phyloP scores from a whole-genome alignment of 192 early-diverging fungal species.

The Rhizophagus prolifer region DNA sequence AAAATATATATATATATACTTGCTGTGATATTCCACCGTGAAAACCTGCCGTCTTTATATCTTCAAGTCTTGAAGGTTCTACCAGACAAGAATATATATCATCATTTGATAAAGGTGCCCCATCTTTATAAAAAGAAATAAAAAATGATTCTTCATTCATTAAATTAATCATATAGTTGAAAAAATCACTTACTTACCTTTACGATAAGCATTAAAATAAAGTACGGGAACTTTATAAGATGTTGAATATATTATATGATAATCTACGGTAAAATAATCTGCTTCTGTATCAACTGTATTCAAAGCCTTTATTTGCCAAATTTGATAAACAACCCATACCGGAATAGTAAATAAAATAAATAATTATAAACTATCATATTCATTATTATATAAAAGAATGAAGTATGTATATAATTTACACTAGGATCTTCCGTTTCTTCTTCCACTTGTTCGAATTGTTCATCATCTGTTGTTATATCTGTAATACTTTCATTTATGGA shows the following conservation, averaged over 20 bases:
- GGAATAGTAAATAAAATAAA: not conserved
- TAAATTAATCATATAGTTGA: conserved; percentile 3
- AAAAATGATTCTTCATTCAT: not conserved
- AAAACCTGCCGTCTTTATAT: conserved; percentile 35
- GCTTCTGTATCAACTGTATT: not conserved
- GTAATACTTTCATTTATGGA: not conserved
- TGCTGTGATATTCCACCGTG: conserved; percentile 46
- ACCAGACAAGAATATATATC: conserved; percentile 47
- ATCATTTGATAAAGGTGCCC: conserved; percentile 36
- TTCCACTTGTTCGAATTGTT: not conserved
- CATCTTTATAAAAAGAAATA: conserved; percentile 30
- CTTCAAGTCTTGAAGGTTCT: conserved; percentile 32
- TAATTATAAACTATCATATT: not conserved
- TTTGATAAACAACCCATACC: too few species aligned
- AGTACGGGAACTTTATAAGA: conserved; percentile 61
- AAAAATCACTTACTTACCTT: conserved; percentile 33
- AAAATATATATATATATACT: not conserved
- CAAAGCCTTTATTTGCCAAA: not conserved
- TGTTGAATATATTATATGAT: conserved; percentile 62
- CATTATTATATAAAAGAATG: not conserved
- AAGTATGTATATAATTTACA: not conserved
- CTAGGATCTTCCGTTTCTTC: conserved; percentile 22
- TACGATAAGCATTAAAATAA: conserved; percentile 54
- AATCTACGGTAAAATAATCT: conserved; percentile 40
- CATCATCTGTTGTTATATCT: not conserved